phyloP scores from a whole-genome alignment of 75 land plant genomes.

The Cryptomeria japonica region DNA sequence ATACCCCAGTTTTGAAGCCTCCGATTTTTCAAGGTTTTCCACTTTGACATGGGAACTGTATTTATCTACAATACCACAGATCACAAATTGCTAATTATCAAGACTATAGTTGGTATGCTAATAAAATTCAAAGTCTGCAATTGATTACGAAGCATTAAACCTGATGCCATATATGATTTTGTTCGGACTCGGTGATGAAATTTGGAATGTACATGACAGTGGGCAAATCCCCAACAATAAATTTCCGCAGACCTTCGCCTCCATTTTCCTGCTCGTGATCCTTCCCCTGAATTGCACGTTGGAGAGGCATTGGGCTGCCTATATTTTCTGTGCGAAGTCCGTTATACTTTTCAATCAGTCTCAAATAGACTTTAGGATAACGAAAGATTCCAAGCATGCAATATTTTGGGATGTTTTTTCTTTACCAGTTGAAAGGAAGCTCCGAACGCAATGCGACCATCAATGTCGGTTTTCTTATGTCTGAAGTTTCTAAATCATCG shows the following conservation, averaged over 20 bases:
- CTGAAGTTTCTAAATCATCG: too few species aligned
- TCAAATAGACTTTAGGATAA: too few species aligned
- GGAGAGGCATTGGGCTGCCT: background rate
- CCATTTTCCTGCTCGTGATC: background rate
- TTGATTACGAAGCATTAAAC: constrained; percentile 20
- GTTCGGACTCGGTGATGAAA: constrained; percentile 47
- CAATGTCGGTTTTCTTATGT: too few species aligned
- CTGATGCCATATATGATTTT: constrained; percentile 54
- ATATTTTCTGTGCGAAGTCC: constrained; percentile 7
- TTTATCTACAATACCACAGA: constrained; percentile 53
- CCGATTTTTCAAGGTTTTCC: constrained; percentile 88
- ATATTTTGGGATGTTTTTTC: too few species aligned
- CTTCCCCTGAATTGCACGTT: background rate
- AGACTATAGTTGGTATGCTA: background rate
- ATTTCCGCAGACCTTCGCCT: background rate
- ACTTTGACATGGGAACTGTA: constrained; percentile 70
- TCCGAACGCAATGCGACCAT: too few species aligned
- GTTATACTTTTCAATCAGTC: background rate
- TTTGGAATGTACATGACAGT: constrained; percentile 68
- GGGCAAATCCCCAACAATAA: constrained; percentile 52
- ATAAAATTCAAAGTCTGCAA: background rate
- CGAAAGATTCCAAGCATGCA: too few species aligned
- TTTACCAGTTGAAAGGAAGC: too few species aligned
- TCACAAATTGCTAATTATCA: background rate
- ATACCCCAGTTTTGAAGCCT: constrained; percentile 97